Evolutionary conservation across 306 rosid species (phyloP), one percentile per base, ranked within the genome.

Genomic region (Canavalia ensiformis): DNA sequence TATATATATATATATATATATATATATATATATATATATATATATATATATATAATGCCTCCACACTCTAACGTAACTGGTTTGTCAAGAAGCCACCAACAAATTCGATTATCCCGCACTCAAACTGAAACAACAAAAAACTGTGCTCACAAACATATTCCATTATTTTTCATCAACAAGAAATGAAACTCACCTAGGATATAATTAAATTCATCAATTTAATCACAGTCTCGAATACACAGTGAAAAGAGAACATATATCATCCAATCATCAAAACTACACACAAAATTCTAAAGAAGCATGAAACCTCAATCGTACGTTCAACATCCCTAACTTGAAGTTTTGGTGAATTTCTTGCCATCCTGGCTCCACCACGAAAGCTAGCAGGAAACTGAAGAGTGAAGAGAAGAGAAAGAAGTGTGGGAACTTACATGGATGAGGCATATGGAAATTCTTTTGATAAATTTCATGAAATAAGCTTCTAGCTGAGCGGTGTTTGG

Each of bases 201-300:
- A 74, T 64, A 30, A 28, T 18, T 18, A 7, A 47, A 47, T 69
- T 72, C 88, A 80, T 77, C 79, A 81, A 80, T 87, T 81, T 74
- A 74, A 74, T 75, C 84, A 87, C 88, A 87, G 68, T 82, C 72
- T 65, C 50, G 31, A 56, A 76, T 31, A 60, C 59, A 72, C 59
- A 72, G 8, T 79, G 3, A 64, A 72, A 68, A 8, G 55, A 29
- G 9, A 44, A 72, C 59, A 81, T 39, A 81, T 45, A 76, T 56
- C 47, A 60, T 29, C 67, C 41, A 56, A 55, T 56, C 2, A 73
- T 73, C 54, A 81, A 78, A 60, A 46, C 51, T 37, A 73, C 39
- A 56, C 37, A 28, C 56, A 46, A 62, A 18, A 49, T 42, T 41
- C 11, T 47, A 76, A 9, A 52, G 47, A 57, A 44, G 58, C 62